Base-by-base conservation (phyloP, 768 basidiomycete genomes). In the Kwoniella europaea region DNA sequence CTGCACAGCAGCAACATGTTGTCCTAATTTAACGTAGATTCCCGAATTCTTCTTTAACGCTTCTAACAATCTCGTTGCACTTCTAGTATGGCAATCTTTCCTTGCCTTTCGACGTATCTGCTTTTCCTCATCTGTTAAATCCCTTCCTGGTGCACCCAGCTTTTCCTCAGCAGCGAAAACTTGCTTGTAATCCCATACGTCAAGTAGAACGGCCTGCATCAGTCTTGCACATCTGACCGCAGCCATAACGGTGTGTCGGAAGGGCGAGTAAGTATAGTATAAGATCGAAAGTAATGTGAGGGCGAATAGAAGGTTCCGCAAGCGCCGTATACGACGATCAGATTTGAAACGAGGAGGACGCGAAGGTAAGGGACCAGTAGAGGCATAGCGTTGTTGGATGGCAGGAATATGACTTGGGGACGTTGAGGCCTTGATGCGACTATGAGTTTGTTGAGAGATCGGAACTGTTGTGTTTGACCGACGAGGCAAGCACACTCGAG, bases 31-130 rank as follows among this genome's bases (percentile, higher is more conserved):
- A 65, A 86, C 94, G 67, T 83, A 83, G 61, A 82, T 83, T 20
- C 82, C 82, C 1, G 82, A 94, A 76, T 98, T 97, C 6, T 89
- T 90, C 63, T 94, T 86, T 56, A 98, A 86, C n/a, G 93, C 93
- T 71, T 87, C 88, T 72, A 95, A 85, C 52, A 97, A 88, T 67
- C 93, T 86, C 65, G 86, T 81, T 7, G 94, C 94, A 80, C 92
- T 94, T 57, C 94, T 88, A 61, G 84, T 87, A 85, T 99, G 96
- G 82, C 94, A 96, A 42, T 88, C 85, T 15, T 84, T 84, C 91
- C 89, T 4, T 88, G 91, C 71, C 63, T 69, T 85, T 74, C 85
- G 92, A 91, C 85, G 92, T 91, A 81, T 91, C 90, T 63, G 91
- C 85, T 67, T 79, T 60, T 79, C 67, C 62, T 77, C 79, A 43